Percentiles rank a stretch among this genome's conserved stretches.
phyloP scores from a whole-genome alignment of 495 filamentous ascomycete species.

The Tuber microsphaerosporum region DNA sequence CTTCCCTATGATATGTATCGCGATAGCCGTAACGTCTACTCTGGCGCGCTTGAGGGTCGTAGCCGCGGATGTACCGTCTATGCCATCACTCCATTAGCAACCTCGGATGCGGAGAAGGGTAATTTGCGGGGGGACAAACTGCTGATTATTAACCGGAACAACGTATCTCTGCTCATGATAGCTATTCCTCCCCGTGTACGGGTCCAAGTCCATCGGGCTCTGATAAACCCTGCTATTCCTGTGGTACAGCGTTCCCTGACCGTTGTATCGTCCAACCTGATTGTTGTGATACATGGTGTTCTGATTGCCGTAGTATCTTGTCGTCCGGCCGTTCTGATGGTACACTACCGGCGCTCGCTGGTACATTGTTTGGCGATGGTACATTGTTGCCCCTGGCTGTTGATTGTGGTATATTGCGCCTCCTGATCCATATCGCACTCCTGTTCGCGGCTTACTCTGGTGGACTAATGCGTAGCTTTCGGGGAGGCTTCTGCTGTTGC shows the following conservation, averaged over 20 bases:
- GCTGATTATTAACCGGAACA: neutral
- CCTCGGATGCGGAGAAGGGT: neutral
- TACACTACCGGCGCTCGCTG: neutral
- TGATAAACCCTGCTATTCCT: neutral
- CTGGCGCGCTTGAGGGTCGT: neutral
- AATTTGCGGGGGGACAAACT: neutral
- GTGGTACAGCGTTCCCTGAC: neutral
- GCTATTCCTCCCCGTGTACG: neutral
- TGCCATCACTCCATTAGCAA: neutral
- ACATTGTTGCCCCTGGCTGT: neutral
- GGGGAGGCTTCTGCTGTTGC: neutral
- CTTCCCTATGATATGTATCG: neutral
- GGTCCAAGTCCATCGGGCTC: neutral
- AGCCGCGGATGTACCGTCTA: neutral
- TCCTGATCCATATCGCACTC: neutral
- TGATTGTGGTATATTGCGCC: neutral
- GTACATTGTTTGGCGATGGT: neutral
- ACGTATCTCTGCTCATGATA: constrained; percentile 3
- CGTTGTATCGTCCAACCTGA: neutral
- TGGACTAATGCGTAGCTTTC: neutral
- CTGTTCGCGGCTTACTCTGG: neutral
- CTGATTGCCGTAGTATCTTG: neutral
- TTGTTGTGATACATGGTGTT: neutral
- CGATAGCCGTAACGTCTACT: neutral
- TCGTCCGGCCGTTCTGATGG: neutral